phyloP scores from a whole-genome alignment of 495 filamentous ascomycete genomes.

The Hypoxylon lienhwacheense region DNA sequence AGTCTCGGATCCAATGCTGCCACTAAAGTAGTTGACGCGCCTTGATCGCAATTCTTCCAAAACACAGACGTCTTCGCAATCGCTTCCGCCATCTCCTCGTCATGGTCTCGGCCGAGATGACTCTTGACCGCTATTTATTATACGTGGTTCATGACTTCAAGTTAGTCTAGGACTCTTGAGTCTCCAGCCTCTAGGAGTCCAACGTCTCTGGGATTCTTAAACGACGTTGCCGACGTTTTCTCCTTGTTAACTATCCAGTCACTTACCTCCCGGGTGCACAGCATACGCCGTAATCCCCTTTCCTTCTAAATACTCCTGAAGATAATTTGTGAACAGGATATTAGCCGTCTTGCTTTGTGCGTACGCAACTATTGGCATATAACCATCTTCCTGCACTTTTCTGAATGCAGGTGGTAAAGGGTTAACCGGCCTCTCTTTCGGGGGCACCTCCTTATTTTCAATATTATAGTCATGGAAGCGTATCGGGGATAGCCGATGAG shows the following conservation, averaged over 20 bases:
- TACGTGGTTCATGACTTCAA: too few relatives aligned
- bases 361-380: constrained; percentile 57
- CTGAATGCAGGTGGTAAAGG: constrained; percentile 39
- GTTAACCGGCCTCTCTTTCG: constrained; percentile 42
- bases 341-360: constrained; percentile 64
- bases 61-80: constrained; percentile 44
- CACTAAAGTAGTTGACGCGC: constrained; percentile 59
- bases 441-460: constrained; percentile 42
- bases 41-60: constrained; percentile 57
- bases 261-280: constrained; percentile 53
- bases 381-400: constrained; percentile 49
- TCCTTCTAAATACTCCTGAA: constrained; percentile 44
- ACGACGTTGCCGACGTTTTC: too few relatives aligned
- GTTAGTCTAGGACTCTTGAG: too few relatives aligned
- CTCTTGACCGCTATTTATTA: constrained; percentile 26
- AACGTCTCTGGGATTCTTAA: too few relatives aligned
- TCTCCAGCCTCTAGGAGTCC: too few relatives aligned
- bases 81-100: constrained; percentile 41
- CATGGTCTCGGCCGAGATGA: constrained; percentile 46
- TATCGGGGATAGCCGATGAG: constrained; percentile 55
- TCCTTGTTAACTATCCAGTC: too few relatives aligned
- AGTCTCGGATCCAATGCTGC: constrained; percentile 59
- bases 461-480: constrained; percentile 63
- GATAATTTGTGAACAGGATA: constrained; percentile 56
- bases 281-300: constrained; percentile 46